Evolutionary conservation across 31 red algal genomes (phyloP).

Genomic region (Asparagopsis taxiformis): DNA sequence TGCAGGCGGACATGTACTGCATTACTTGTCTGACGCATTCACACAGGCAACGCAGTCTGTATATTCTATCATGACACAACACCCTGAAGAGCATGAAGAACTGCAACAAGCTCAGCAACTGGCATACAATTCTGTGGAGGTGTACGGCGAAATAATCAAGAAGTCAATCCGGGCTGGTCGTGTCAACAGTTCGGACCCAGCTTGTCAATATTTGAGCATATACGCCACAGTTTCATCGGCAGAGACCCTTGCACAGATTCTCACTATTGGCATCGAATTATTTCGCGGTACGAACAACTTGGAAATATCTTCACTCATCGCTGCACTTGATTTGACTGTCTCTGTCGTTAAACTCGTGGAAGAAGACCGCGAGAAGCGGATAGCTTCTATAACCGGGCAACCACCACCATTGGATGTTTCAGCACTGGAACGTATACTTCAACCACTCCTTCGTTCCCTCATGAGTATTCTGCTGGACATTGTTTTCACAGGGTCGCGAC

Average conservation of each 20-base stretch:
- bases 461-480: conserved; percentile 28
- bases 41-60: conserved; percentile 17
- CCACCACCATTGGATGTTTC: conserved; percentile 14
- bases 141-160: conserved; percentile 12
- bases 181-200: neutral
- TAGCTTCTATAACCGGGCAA: conserved; percentile 26
- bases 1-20: conserved; percentile 3
- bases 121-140: conserved; percentile 23
- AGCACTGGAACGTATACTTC: conserved; percentile 14
- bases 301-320: neutral
- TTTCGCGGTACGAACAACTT: conserved; percentile 13
- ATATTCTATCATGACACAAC: neutral
- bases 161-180: conserved; percentile 32
- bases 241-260: neutral
- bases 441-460: conserved; percentile 6
- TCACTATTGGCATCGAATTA: conserved; percentile 19
- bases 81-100: neutral
- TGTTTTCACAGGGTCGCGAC: conserved; percentile 1
- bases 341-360: conserved; percentile 12
- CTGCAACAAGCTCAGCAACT: conserved; percentile 12
- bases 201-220: conserved; percentile 4
- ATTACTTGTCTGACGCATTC: conserved; percentile 26
- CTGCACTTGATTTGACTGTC: conserved; percentile 5
- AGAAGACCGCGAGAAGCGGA: conserved; percentile 25
- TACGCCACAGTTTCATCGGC: neutral